phyloP scores from a whole-genome alignment of 78 protist species.

The Dictyostelium intermedium region DNA sequence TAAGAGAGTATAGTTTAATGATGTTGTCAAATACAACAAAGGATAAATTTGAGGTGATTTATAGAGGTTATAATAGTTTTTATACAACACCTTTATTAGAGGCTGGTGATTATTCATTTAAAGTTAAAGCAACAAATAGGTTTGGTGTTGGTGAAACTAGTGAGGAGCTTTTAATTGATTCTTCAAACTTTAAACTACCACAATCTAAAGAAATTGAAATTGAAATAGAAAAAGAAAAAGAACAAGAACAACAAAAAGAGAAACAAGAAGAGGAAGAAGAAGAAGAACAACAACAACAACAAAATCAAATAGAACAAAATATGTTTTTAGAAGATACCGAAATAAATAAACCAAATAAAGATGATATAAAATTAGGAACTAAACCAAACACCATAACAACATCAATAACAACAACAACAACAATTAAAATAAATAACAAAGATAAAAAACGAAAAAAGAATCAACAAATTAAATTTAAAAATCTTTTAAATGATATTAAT shows the following conservation, averaged over 20 bases:
- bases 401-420: background rate
- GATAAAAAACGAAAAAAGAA: conserved; percentile 10
- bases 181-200: background rate
- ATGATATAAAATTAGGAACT: background rate
- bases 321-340: background rate
- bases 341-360: background rate
- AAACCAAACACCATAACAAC: background rate
- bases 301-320: background rate
- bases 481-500: background rate
- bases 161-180: background rate
- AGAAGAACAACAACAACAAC: background rate
- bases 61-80: conserved; percentile 51
- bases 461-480: conserved; percentile 18
- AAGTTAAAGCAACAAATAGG: conserved; percentile 53
- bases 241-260: background rate
- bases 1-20: conserved; percentile 39
- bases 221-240: background rate
- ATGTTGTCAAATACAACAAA: background rate
- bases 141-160: conserved; percentile 63
- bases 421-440: background rate
- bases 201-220: background rate
- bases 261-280: background rate
- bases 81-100: conserved; percentile 33
- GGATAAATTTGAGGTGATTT: background rate
- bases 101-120: background rate